Percentiles rank a stretch among this genome's conserved stretches.
These are phyloP conservation scores for Alternaria conjuncta DNA, from an alignment of 2,329 filamentous ascomycete genomes.

Conservation along the genomic window DNA sequence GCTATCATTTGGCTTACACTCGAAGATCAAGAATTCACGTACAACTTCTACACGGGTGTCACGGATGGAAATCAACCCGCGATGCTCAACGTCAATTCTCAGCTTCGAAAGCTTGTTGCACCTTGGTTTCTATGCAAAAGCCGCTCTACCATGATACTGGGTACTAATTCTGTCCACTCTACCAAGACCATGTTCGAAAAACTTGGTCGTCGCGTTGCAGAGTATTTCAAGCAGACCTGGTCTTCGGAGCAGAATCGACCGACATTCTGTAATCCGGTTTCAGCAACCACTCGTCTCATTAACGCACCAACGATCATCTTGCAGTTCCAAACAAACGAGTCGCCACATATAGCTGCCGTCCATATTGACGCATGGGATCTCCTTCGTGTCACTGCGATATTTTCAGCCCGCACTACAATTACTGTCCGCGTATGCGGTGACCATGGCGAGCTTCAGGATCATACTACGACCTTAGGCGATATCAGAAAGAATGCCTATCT, in stretches of 20 bases:
- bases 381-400: not conserved
- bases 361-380: not conserved
- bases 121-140: not conserved
- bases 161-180: fast-evolving
- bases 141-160: not conserved
- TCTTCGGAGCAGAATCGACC: no score
- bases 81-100: not conserved
- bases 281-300: no score
- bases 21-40: not conserved
- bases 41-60: not conserved
- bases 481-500: not conserved
- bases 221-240: no score
- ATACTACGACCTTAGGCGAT: not conserved
- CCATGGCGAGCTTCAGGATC: fast-evolving
- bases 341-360: not conserved
- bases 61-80: not conserved
- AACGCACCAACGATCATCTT: not conserved
- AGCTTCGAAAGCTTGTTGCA: not conserved
- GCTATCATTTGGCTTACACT: not conserved
- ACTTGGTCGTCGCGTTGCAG: not conserved
- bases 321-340: not conserved
- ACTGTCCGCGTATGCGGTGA: not conserved
- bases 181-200: not conserved
- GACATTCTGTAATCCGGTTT: no score
- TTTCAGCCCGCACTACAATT: fast-evolving